Evolutionary conservation across 306 rosid species (phyloP), one percentile per base, ranked within the genome.

Genomic region (Cercis canadensis): DNA sequence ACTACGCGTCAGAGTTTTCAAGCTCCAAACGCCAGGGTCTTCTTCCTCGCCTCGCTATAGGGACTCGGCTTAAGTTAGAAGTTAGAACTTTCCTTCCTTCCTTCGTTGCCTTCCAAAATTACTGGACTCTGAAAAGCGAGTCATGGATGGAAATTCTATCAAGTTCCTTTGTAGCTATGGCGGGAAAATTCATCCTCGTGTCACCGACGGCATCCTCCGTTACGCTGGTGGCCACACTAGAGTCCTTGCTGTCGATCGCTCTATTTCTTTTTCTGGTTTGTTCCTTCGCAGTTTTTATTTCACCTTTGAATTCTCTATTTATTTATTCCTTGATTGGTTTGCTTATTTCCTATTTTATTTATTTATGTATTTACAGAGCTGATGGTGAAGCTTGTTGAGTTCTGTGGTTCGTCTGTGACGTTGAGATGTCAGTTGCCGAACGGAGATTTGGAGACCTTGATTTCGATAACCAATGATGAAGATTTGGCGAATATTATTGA

Each of bases 111-210:
- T 41, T 33, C 29, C 29, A 24, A 24, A 24, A 24, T 24, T 24
- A 24, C 29, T 24, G 29, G 3, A 24, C 29, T 3, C 29, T 24
- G 29, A 24, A 24, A 24, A 24, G 29, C 29, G 56, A 63, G 18
- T n/a, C 44, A 15, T 72, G 6, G 71, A 80, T 32, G 4, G 56
- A 6, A 54, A 59, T 17, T 7, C 76, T 32, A 45, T 86, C 8
- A 94, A 94, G 67, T 75, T 91, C 57, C 95, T 94, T 47, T 89
- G 84, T 55, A 94, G 99, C 83, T 94, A 94, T 72, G 90, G 90
- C 69, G 99, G 99, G 10, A 91, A 78, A 73, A 94, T 94, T 46
- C 88, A 78, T 15, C 99, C 91, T 2, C 94, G 97, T 16, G 79
- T 19, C 36, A 70, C 83, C 52, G 97, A 90, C 65, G 97, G 92